phyloP scores from a whole-genome alignment of 73 alveolate species.

The Paramecium biaurelia region DNA sequence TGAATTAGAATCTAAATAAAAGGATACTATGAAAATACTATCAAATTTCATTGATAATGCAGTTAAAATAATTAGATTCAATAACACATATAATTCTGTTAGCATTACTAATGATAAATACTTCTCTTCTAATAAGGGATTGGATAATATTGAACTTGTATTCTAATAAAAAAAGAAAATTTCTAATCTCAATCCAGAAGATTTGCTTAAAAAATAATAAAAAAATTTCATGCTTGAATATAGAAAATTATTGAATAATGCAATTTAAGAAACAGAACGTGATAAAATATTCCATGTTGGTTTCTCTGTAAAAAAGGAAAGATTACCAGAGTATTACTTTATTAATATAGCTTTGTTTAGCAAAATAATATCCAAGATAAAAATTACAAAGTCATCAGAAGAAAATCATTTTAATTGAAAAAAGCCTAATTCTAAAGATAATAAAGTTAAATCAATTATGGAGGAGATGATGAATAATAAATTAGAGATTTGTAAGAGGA shows the following conservation, averaged over 20 bases:
- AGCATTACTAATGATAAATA: background rate
- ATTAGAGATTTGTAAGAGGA: background rate
- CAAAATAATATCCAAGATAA: conserved; percentile 25
- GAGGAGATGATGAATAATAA: background rate
- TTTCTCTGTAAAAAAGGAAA: conserved; percentile 34
- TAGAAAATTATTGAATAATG: background rate
- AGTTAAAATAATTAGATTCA: conserved; percentile 23
- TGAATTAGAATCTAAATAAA: conserved; percentile 9
- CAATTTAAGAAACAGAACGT: conserved; percentile 3
- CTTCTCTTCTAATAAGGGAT: background rate
- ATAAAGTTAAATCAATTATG: background rate
- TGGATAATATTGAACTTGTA: background rate
- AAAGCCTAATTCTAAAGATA: background rate
- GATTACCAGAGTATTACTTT: conserved; percentile 52
- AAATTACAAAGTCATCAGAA: background rate
- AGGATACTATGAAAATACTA: conserved; percentile 19
- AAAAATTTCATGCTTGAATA: conserved; percentile 1
- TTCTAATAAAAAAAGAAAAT: background rate
- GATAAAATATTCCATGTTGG: conserved; percentile 62
- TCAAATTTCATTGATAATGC: conserved; percentile 38
- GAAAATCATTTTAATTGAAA: background rate
- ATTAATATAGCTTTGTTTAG: conserved; percentile 37
- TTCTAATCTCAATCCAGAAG: conserved; percentile 27
- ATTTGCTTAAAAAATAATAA: background rate
- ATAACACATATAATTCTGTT: background rate